Evolutionary conservation across 352 stramenopile species (phyloP), one percentile per base, ranked within the genome.

Genomic region (Phytophthora pini): DNA sequence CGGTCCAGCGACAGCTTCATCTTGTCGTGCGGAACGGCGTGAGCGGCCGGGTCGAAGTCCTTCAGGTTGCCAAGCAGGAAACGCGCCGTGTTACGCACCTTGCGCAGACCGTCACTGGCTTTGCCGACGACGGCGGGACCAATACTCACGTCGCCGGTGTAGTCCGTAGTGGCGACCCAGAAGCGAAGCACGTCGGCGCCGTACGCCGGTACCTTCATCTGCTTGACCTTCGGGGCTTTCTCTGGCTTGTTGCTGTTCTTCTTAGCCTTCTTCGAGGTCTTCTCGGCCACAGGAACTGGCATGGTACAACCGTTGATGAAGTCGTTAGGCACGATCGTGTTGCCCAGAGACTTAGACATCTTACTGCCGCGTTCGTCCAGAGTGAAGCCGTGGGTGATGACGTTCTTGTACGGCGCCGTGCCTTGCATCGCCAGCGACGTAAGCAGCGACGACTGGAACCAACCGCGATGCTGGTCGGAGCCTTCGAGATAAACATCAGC

Each of bases 321-420:
- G 56, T 97, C 77, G 20, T 85, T 70, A 5, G 97, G 97, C 63
- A 97, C 89, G 44, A 99, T 82, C 4, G 98, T 97, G 70, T 99
- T 99, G 49, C 98, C 98, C 2, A 99, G 73, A 27, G 93, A 99
- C 73, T 99, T 99, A 34, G 94, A 99, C 97, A 99, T 99, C 82
- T 99, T 99, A 62, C 88, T 94, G 15, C 97, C 98, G 41, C 98
- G 96, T 41, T 99, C 97, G 69, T 99, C 98, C n/a, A 99, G 76
- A 5, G 99, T 90, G 71, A 99, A 99, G 48, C 98, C 98, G 79
- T 99, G 98, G 8, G 98, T 99, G 60, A 99, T 88, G 39, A 99
- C 84, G 51, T 95, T 89, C 68, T 98, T 98, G 88, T 98, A 99
- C 24, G 98, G 97, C 4, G 89, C 82, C 1, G 65, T 75, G 26